Conservation (phyloP, 345 rosid species). For the Linum lewisii region DNA sequence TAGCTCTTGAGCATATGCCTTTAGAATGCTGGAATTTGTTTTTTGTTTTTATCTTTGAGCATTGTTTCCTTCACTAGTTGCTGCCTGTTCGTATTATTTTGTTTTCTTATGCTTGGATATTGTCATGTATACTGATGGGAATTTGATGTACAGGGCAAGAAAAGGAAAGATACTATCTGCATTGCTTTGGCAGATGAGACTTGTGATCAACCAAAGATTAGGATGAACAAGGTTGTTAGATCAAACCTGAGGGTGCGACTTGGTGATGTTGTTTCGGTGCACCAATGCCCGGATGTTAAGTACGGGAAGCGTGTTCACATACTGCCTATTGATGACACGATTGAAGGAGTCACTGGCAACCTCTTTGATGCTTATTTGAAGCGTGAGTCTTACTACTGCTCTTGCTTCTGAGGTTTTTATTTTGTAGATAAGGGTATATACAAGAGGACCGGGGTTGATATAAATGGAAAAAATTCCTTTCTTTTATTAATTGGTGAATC, state of each 20-base stretch:
- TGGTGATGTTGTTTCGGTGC: conserved; percentile 61
- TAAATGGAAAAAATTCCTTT: not conserved
- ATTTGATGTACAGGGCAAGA: conserved; percentile 42
- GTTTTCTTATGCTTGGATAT: not conserved
- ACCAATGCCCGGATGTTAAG: conserved; percentile 62
- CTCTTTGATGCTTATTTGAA: conserved; percentile 57
- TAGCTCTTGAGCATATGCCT: not conserved
- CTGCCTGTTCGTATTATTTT: too few relatives aligned
- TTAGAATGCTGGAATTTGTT: not conserved
- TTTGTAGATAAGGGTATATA: not conserved
- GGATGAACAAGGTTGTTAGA: conserved; percentile 65
- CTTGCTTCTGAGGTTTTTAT: not conserved
- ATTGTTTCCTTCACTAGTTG: too few relatives aligned
- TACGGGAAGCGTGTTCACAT: conserved; percentile 64
- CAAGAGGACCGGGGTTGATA: too few relatives aligned
- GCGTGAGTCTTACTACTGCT: conserved; percentile 26
- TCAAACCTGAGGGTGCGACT: conserved; percentile 59
- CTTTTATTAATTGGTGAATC: too few relatives aligned
- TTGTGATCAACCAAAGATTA: conserved; percentile 43
- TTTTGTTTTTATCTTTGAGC: not conserved
- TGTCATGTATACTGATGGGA: not conserved
- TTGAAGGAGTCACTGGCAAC: conserved; percentile 57
- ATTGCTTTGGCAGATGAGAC: conserved; percentile 61
- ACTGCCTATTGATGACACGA: conserved; percentile 56
- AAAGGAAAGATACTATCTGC: conserved; percentile 57